Evolutionary conservation across 2,329 filamentous ascomycete species (phyloP).

Genomic region (Calcarisporium arbuscula): DNA sequence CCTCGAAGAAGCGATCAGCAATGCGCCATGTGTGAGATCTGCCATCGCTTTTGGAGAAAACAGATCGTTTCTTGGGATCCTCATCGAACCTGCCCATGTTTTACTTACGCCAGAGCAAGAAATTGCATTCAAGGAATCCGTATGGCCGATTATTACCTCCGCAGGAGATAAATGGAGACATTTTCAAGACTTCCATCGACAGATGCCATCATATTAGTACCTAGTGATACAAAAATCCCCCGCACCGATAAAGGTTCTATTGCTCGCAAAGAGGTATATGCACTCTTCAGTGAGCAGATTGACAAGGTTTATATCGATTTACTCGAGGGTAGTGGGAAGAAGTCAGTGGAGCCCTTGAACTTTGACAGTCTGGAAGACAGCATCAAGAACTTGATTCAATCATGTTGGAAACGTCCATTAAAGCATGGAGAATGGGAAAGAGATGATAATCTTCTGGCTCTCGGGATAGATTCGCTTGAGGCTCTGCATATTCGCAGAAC

Average conservation of each 20-base stretch:
- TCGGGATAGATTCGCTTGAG: conserved; percentile 12
- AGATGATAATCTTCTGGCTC: conserved; percentile 11
- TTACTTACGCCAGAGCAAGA: conserved; percentile 1
- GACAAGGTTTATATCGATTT: conserved; percentile 11
- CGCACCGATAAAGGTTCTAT: conserved; percentile 19
- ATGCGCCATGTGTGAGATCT: conserved; percentile 11
- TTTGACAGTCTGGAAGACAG: conserved; percentile 8
- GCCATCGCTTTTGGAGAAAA: conserved; percentile 16
- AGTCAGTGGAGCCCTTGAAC: conserved; percentile 8
- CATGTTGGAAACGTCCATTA: conserved; percentile 6
- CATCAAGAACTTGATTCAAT: conserved; percentile 8
- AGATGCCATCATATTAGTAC: conserved; percentile 14
- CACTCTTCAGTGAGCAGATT: conserved; percentile 13
- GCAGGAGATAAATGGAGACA: conserved; percentile 14
- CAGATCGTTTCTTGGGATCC: conserved; percentile 15
- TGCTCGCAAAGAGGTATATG: conserved; percentile 14
- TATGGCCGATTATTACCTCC: conserved; percentile 13
- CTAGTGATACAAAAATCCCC: conserved; percentile 9
- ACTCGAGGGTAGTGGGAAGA: conserved; percentile 7
- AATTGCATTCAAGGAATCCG: conserved; percentile 9
- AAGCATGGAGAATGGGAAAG: conserved; percentile 3
- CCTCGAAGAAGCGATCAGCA: conserved; percentile 14
- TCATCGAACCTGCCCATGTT: conserved; percentile 14
- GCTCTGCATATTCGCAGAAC: conserved; percentile 8
- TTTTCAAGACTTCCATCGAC: conserved; percentile 13